These are phyloP conservation scores for Sequoia sempervirens DNA, from an alignment of 75 land plant genomes.

Conservation along the genomic window DNA sequence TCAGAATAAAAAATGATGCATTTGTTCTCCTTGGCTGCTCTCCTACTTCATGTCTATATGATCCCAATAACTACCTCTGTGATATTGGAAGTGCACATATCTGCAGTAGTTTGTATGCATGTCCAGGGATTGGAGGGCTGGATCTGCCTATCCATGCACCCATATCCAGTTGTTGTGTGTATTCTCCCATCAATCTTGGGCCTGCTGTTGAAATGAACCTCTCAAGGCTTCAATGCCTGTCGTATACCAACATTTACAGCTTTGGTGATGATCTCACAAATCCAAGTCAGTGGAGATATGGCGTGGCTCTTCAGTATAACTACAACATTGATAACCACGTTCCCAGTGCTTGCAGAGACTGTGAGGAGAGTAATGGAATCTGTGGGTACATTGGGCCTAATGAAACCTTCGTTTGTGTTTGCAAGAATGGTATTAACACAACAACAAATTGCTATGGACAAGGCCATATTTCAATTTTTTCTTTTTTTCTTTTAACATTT, in stretches of 20 bases:
- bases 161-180: slow-evolving; percentile 14
- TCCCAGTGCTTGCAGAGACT: slow-evolving; percentile 7
- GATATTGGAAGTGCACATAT: slow-evolving; percentile 15
- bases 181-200: slow-evolving; percentile 4
- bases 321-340: not conserved
- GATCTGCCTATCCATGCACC: slow-evolving; percentile 7
- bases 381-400: slow-evolving; percentile 5
- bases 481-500: no score
- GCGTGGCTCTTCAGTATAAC: slow-evolving; percentile 15
- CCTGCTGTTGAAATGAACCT: slow-evolving; percentile 15
- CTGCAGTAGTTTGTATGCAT: slow-evolving; percentile 10
- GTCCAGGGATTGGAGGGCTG: slow-evolving; percentile 3
- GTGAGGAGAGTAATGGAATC: slow-evolving; percentile 19
- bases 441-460: slow-evolving; percentile 13
- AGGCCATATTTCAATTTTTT: not conserved
- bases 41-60: not conserved
- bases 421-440: slow-evolving; percentile 17
- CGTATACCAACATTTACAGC: slow-evolving; percentile 19
- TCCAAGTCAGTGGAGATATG: slow-evolving; percentile 16
- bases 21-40: slow-evolving; percentile 20
- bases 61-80: slow-evolving; percentile 8
- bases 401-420: slow-evolving; percentile 16
- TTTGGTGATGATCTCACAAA: slow-evolving; percentile 9
- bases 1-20: not conserved
- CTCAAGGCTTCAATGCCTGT: slow-evolving; percentile 12